Evolutionary conservation across 306 rosid species (phyloP), one percentile per base, ranked within the genome.

Genomic region (Vigna mungo): DNA sequence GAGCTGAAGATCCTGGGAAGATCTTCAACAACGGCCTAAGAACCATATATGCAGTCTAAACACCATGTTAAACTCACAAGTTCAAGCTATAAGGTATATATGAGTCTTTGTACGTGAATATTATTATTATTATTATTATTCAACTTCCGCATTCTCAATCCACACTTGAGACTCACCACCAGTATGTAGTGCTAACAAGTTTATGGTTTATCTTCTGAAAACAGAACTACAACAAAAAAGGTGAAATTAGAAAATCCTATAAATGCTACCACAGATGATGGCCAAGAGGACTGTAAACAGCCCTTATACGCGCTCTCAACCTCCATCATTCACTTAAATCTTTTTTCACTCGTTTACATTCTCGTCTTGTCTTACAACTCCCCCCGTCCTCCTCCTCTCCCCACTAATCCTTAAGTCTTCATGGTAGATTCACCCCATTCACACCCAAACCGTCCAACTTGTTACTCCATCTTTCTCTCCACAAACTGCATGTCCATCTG

Each of bases 191-290:
- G 56, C 27, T 63, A 10, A 36, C 65, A 32, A 62, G 32, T 68
- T 43, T 23, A 27, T 49, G 63, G 44, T 46, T 53, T 4, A 37
- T 6, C 34, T 48, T 71, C 32, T 18, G 20, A n/a, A 10, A 32
- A 44, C 4, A 32, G 20, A 46, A 44, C 15, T 70, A 30, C 60
- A 70, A 32, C 61, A 5, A 51, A n/a, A 34, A 52, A 51, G 10
- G 44, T 7, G 9, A 49, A 70, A 30, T 49, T 17, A 52, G 32
- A 17, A 51, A 52, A 51, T 34, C 43, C 16, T 36, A 36, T 20
- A 53, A 17, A 54, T 52, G 75, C 55, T 53, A 54, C 21, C 37
- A 54, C 37, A 53, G 51, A 36, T 71, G 51, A 36, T 71, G 63
- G 32, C 49, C 62, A 6, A 34, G 17, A 71, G 51, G 36, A 37